Evolutionary conservation across 2,329 filamentous ascomycete genomes (phyloP), one percentile per base, ranked within the genome.

Genomic region (Camptophora hylomeconis): DNA sequence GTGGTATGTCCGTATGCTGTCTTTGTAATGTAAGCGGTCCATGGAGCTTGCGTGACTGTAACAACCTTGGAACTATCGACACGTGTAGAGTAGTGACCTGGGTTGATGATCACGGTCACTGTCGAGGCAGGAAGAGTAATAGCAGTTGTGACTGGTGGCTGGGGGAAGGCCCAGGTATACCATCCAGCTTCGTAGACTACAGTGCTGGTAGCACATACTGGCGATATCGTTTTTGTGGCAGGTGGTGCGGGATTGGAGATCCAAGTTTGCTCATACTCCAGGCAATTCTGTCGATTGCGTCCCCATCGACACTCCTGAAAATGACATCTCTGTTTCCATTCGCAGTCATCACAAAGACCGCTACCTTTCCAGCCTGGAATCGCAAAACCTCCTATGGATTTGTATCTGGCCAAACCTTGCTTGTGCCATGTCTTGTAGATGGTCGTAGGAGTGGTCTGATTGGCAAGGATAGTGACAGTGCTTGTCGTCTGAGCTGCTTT

Each of bases 301-400:
- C n/a, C n/a, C n/a, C n/a, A n/a, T n/a, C n/a, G n/a, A n/a, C n/a
- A n/a, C n/a, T n/a, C n/a, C n/a, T n/a, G n/a, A n/a, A n/a, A n/a
- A n/a, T n/a, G n/a, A n/a, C n/a, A n/a, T n/a, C n/a, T n/a, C n/a
- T n/a, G n/a, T n/a, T n/a, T n/a, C n/a, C n/a, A n/a, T 8, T 28
- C 25, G 20, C 39, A 39, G 12, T 33, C 26, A 8, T 9, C 16
- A 30, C 39, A 39, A 20, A 41, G 33, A 12, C 36, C 39, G 21
- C 39, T 39, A 14, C 39, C 39, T 13, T 20, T 34, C 26, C 34
- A 41, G 16, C 39, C 39, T 7, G 39, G 39, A 19, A 41, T 37
- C 21, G 36, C 39, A 30, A 41, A 30, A 16, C 33, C 31, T 26
- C 39, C 39, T 10, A 41, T 21, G 20, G 37, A 26, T 22, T 41